Base-by-base conservation (phyloP, 208 protist genomes). In the Acanthamoeba triangularis region DNA sequence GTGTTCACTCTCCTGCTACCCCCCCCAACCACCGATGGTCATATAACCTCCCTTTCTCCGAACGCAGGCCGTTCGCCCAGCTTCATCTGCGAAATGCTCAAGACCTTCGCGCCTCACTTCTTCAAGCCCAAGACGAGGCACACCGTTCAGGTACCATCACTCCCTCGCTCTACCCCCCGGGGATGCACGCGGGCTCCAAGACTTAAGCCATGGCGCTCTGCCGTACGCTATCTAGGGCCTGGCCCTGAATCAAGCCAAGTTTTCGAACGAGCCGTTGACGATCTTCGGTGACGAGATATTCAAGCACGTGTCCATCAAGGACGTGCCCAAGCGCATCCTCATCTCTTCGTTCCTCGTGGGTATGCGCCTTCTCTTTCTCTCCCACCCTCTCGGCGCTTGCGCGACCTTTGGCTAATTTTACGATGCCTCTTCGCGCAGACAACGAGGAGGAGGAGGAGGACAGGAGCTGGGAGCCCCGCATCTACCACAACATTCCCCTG, bases 401-500 rank as follows among this genome's bases (percentile, higher is more conserved):
- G 37, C 37, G 37, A 1, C 3, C 37, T 41, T 41, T 41, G 37
- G 37, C 37, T 41, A 41, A 41, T 41, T 41, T 41, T 41, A n/a
- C 20, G 69, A 56, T 41, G 18, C 35, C 0, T 63, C n/a, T 3
- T 23, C 35, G 25, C 8, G 49, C 37, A 65, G 82, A 90, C 52
- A 90, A 90, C 25, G 82, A 65, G 10, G 82, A 25, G 7, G 82
- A 65, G 18, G 44, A 47, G 10, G 54, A 90, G 33, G 52, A 67
- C 33, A 59, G 82, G 28, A 67, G 30, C 25, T 90, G 82, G 82
- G 82, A 90, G 25, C 82, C 82, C 23, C 82, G 82, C 47, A 63
- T 90, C 52, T 90, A 90, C 33, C 82, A 90, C 49, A 90, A 90
- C 49, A 90, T 90, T 37, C 82, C 82, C 5, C 49, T 90, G 49